Evolutionary conservation across 1,284 basidiomycete species (phyloP).

Genomic region (Schizopora paradoxa): DNA sequence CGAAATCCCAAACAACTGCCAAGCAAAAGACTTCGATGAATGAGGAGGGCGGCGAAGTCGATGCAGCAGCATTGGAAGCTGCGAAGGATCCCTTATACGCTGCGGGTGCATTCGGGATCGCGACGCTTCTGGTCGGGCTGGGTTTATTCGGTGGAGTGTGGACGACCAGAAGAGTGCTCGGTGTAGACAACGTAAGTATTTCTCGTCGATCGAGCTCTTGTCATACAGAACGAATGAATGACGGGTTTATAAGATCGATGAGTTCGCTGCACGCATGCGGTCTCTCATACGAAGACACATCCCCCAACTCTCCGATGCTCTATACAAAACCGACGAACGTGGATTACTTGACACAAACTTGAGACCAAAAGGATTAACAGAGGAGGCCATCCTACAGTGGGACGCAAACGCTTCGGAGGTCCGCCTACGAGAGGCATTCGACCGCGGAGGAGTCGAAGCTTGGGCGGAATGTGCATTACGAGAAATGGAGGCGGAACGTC

Average conservation of each 20-base stretch:
- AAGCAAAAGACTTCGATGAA: too few relatives aligned
- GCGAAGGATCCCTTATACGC: constrained; percentile 11
- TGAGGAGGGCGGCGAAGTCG: too few relatives aligned
- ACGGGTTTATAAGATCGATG: constrained; percentile 8
- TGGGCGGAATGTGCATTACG: constrained; percentile 11
- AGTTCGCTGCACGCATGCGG: constrained; percentile 13
- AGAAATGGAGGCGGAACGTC: constrained; percentile 15
- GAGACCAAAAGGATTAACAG: too few relatives aligned
- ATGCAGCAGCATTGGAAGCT: too few relatives aligned
- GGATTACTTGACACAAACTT: neutral
- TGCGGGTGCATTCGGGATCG: constrained; percentile 16
- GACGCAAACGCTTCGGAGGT: constrained; percentile 11
- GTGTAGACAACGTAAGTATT: constrained; percentile 16
- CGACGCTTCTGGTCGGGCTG: constrained; percentile 12
- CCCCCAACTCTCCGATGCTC: constrained; percentile 9
- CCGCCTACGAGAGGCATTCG: constrained; percentile 10
- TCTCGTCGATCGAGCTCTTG: neutral
- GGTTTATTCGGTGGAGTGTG: constrained; percentile 8
- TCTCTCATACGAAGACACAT: constrained; percentile 8
- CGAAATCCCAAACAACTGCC: too few relatives aligned
- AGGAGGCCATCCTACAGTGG: neutral
- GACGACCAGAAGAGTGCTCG: constrained; percentile 8
- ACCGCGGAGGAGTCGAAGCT: constrained; percentile 9
- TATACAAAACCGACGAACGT: constrained; percentile 4
- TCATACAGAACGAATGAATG: neutral